phyloP scores from a whole-genome alignment of 2,329 filamentous ascomycete species.

The Paramyrothecium sp. region DNA sequence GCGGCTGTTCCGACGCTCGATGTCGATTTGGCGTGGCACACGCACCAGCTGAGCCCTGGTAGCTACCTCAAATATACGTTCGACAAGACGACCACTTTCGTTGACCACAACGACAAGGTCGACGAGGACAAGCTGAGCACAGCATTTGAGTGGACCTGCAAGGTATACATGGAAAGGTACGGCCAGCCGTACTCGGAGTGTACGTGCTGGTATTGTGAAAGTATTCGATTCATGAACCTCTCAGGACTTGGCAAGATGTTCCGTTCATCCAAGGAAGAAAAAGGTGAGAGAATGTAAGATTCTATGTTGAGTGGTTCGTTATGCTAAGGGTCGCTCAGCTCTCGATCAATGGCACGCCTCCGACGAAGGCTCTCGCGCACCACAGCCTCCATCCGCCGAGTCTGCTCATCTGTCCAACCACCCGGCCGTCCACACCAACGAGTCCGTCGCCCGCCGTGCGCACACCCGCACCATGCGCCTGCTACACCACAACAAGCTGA shows the following conservation, averaged over 20 bases:
- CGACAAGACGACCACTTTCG: slow-evolving; percentile 50
- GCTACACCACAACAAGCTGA: neutral
- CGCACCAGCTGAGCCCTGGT: slow-evolving; percentile 68
- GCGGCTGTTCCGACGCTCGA: slow-evolving; percentile 70
- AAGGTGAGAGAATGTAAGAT: slow-evolving; percentile 23
- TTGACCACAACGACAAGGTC: slow-evolving; percentile 85
- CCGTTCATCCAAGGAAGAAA: slow-evolving; percentile 43
- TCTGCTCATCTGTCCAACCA: slow-evolving; percentile 73
- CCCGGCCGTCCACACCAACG: slow-evolving; percentile 52
- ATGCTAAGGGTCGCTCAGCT: slow-evolving; percentile 4
- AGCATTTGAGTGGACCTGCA: slow-evolving; percentile 71
- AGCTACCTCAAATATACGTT: slow-evolving; percentile 62
- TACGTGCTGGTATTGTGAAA: slow-evolving; percentile 83
- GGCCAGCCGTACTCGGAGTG: slow-evolving; percentile 71
- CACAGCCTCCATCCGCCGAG: slow-evolving; percentile 46
- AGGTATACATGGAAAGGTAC: slow-evolving; percentile 64
- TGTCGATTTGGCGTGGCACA: slow-evolving; percentile 77
- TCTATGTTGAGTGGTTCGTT: fast-evolving
- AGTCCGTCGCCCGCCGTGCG: neutral
- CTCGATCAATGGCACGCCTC: slow-evolving; percentile 46
- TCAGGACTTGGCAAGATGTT: slow-evolving; percentile 44
- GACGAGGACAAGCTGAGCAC: slow-evolving; percentile 62
- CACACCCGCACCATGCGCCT: neutral
- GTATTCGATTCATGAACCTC: slow-evolving; percentile 40
- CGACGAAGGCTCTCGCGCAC: slow-evolving; percentile 30